Percentiles rank a stretch among this genome's conserved stretches.
These are phyloP conservation scores for Phaeosphaeriaceae sp. DNA, from an alignment of 2,329 filamentous ascomycete species.

Conservation along the genomic window DNA sequence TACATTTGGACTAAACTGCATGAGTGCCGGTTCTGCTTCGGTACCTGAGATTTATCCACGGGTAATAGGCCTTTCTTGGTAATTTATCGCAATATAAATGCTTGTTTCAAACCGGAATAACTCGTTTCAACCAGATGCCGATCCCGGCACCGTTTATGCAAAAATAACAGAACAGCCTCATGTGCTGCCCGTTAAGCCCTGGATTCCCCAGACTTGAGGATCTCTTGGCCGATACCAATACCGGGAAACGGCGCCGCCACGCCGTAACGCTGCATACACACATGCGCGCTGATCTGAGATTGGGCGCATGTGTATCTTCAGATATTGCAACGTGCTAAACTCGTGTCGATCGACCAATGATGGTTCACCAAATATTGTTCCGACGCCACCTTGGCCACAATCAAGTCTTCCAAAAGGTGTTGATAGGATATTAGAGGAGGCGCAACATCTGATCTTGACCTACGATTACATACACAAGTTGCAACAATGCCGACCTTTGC, in stretches of 20 bases:
- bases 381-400: background rate
- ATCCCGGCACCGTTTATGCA: slow-evolving; percentile 5
- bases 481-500: background rate
- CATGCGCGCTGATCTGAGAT: slow-evolving; percentile 4
- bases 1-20: slow-evolving; percentile 11
- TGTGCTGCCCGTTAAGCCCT: background rate
- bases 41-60: slow-evolving; percentile 12
- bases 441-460: background rate
- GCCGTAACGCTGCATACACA: slow-evolving; percentile 9
- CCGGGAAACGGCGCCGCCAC: slow-evolving; percentile 8
- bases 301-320: slow-evolving; percentile 2
- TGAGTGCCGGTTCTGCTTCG: slow-evolving; percentile 11
- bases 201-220: slow-evolving; percentile 4
- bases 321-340: slow-evolving; percentile 2
- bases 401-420: background rate
- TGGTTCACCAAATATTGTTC: background rate
- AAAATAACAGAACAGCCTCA: slow-evolving; percentile 9
- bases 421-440: background rate
- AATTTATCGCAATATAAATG: slow-evolving; percentile 21
- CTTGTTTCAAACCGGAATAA: slow-evolving; percentile 17
- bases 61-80: slow-evolving; percentile 16
- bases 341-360: background rate
- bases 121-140: slow-evolving; percentile 18
- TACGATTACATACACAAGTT: background rate
- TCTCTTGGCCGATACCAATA: slow-evolving; percentile 10